These are phyloP conservation scores for Neurospora cerealis DNA, from an alignment of 495 filamentous ascomycete species.

Conservation along the genomic window DNA sequence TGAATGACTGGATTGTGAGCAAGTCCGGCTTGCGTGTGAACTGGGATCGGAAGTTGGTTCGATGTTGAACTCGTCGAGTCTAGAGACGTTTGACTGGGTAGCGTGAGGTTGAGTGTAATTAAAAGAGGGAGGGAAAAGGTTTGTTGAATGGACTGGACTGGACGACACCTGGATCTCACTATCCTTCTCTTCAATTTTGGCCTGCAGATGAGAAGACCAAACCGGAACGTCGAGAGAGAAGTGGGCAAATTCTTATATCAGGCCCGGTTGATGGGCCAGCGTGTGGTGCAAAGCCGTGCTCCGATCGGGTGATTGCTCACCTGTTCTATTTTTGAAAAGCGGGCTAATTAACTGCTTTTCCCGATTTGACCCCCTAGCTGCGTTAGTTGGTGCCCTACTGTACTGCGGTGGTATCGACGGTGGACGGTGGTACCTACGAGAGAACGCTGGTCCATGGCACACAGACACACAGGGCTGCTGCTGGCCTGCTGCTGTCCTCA, in stretches of 20 bases:
- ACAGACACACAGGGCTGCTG: neutral
- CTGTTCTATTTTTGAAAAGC: constrained; percentile 33
- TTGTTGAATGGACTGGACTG: constrained; percentile 24
- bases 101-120: constrained; percentile 23
- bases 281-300: neutral
- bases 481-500: neutral
- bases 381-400: constrained; percentile 1
- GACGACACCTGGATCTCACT: constrained; percentile 39
- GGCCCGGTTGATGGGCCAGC: constrained; percentile 13
- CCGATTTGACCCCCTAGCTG: constrained; percentile 21
- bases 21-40: constrained; percentile 44
- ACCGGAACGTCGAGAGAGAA: constrained; percentile 15
- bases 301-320: constrained; percentile 4
- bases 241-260: constrained; percentile 43
- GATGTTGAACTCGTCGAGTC: constrained; percentile 6
- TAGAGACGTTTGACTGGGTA: constrained; percentile 24
- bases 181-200: constrained; percentile 23
- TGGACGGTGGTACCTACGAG: neutral
- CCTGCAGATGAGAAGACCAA: constrained; percentile 24
- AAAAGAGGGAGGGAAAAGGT: constrained; percentile 25
- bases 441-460: neutral
- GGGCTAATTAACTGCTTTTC: constrained; percentile 27
- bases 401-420: neutral
- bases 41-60: constrained; percentile 15
- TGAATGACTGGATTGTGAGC: constrained; percentile 41